Base-by-base conservation (phyloP, 2,329 filamentous ascomycete genomes). In the Fusarium beomiforme region DNA sequence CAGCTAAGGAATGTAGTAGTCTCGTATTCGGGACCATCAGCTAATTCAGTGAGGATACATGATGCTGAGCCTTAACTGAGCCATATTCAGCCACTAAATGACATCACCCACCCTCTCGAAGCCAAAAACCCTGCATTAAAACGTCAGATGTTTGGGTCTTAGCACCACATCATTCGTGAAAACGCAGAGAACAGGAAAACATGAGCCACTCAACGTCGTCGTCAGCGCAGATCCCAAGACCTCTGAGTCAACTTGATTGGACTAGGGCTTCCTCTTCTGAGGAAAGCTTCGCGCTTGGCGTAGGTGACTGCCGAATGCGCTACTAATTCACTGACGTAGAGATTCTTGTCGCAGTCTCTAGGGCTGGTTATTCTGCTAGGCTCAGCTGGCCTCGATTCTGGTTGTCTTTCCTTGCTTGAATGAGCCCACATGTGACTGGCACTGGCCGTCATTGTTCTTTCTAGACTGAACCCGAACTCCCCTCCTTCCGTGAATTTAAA, bases 181-280 rank as follows among this genome's bases (percentile, higher is more conserved):
- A 39, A 23, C 39, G 34, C 46, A 49, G 33, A 64, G 53, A 69
- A 50, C 67, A 69, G 53, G 62, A 61, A 61, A 57, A 34, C 61
- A 57, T 44, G 39, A 71, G 55, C 69, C 69, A 72, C 66, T 71
- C 69, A 70, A 41, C n/a, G 55, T 58, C 43, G 69, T 71, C 65
- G 69, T 72, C 69, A 71, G 55, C 42, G 69, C 51, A 55, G 59
- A 68, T 59, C 59, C 41, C n/a, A 19, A 64, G 44, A 39, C 69
- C 39, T 37, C 24, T 51, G 62, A 66, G 42, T 47, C 46, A 24
- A 42, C 24, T 33, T 72, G 60, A 62, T 72, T 72, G 66, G 65
- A 19, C 37, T 61, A 34, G 31, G 13, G 21, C 7, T 41, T 37
- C n/a, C 56, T 59, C 41, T n/a, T 26, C 36, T 41, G 17, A 44